Base-by-base conservation (phyloP, 1,139 yeast species). In the Suhomyces kunorum region DNA sequence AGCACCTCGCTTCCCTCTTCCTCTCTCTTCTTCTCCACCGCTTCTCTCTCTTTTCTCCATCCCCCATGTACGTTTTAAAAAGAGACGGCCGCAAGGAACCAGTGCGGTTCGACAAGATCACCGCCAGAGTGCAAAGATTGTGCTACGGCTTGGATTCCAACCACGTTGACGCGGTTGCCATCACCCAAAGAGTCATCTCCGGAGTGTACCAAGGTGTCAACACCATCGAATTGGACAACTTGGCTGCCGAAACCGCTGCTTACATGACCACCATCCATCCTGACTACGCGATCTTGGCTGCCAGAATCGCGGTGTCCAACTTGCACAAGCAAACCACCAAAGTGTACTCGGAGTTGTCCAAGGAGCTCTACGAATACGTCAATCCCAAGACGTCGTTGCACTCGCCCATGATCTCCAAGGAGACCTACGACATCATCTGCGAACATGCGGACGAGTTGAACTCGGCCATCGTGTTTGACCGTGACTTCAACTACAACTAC, bases 211-310 rank as follows among this genome's bases (percentile, higher is more conserved):
- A 89, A 58, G 98, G 98, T 54, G 98, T 92, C 40, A 89, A 92
- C 57, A 92, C 98, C 43, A 80, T 87, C 49, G 98, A 89, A 64
- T 77, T 90, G 49, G 92, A 87, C 54, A 89, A 92, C 66, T 76
- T 92, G 55, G 95, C 96, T 36, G 96, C 97, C 30, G 98, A 92
- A 68, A 89, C 98, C 28, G 94, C 97, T 43, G 98, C 98, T 31
- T 85, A 87, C 57, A 85, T 90, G 96, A 87, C 97, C 47, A 92
- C 98, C 14, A 80, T 85, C 45, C 98, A 92, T 63, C 98, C 98
- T 16, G 98, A 92, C 66, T 90, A 92, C 56, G 96, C 97, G 34
- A 81, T 81, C 32, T 76, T 92, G 53, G 98, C 97, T 38, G 98
- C 98, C 23, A 83, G 98, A 67, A 83, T 92, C 47, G 96, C 96